Evolutionary conservation across 2,329 filamentous ascomycete species (phyloP).

Genomic region (Epicoccum sorghinum): DNA sequence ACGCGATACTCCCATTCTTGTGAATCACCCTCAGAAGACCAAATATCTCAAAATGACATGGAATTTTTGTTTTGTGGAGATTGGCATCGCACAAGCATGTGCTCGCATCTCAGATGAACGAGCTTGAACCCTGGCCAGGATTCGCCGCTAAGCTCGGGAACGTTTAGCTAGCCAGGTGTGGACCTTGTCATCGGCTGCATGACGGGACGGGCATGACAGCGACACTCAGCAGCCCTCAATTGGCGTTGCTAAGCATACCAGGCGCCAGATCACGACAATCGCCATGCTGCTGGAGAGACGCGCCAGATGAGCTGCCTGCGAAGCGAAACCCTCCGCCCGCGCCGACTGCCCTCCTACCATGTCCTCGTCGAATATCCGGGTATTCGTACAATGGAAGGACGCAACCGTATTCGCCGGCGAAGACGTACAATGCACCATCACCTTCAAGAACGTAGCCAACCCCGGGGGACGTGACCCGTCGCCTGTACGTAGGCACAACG

Average conservation of each 20-base stretch:
- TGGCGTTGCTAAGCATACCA: slow-evolving; percentile 4
- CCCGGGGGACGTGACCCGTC: slow-evolving; percentile 50
- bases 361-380: slow-evolving; percentile 73
- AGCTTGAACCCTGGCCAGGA: slow-evolving; percentile 15
- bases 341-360: slow-evolving; percentile 40
- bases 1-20: neutral
- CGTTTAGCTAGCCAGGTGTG: slow-evolving; percentile 10
- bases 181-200: slow-evolving; percentile 18
- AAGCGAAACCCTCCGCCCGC: slow-evolving; percentile 26
- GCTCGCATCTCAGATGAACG: neutral
- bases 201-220: slow-evolving; percentile 10
- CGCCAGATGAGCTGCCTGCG: slow-evolving; percentile 41
- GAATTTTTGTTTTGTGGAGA: no score
- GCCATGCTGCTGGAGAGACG: slow-evolving; percentile 36
- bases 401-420: slow-evolving; percentile 96
- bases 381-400: slow-evolving; percentile 94
- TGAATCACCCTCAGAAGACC: neutral
- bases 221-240: slow-evolving; percentile 12
- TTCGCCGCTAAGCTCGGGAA: slow-evolving; percentile 1
- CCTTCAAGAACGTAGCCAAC: slow-evolving; percentile 82
- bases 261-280: slow-evolving; percentile 19
- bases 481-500: slow-evolving; percentile 42
- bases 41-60: no score
- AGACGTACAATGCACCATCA: slow-evolving; percentile 93
- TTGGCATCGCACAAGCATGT: no score